phyloP scores from a whole-genome alignment of 495 filamentous ascomycete genomes.

The Lindgomyces ingoldianus region DNA sequence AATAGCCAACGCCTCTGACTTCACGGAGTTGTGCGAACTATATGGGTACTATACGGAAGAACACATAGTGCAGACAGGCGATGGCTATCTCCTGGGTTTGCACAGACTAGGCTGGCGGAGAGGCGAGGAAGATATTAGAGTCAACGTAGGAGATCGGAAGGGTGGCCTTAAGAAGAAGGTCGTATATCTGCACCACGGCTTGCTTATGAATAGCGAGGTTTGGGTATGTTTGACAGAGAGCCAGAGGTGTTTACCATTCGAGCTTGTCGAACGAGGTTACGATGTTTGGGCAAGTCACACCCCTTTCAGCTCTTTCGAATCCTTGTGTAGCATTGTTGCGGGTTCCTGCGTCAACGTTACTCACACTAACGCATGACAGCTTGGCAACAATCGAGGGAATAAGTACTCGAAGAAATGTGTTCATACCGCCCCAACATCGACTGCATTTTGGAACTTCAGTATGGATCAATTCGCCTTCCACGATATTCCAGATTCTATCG shows the following conservation, averaged over 20 bases:
- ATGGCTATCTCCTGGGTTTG: constrained; percentile 90
- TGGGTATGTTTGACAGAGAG: constrained; percentile 93
- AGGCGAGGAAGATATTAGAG: constrained; percentile 71
- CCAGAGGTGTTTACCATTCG: constrained; percentile 82
- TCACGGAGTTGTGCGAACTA: constrained; percentile 84
- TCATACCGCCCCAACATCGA: constrained; percentile 67
- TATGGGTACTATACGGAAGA: constrained; percentile 93
- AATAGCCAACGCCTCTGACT: constrained; percentile 73
- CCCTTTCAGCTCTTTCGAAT: background rate
- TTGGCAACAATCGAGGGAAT: constrained; percentile 96
- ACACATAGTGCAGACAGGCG: constrained; percentile 89
- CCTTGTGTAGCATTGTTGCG: background rate
- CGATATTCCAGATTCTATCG: constrained; percentile 92
- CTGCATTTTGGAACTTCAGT: constrained; percentile 92
- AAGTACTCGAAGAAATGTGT: constrained; percentile 97
- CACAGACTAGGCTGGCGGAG: constrained; percentile 82
- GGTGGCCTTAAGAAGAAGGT: constrained; percentile 77
- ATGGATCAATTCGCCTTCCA: constrained; percentile 98
- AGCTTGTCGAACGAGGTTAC: constrained; percentile 86
- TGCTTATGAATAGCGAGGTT: constrained; percentile 98
- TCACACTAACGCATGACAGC: constrained; percentile 46
- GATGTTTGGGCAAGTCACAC: constrained; percentile 83
- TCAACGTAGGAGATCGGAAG: constrained; percentile 64
- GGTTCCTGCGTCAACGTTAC: constrained; percentile 7
- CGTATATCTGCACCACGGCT: constrained; percentile 92